Base-by-base conservation (phyloP, 805 yeast genomes). In the Sugiyamaella chiloensis region DNA sequence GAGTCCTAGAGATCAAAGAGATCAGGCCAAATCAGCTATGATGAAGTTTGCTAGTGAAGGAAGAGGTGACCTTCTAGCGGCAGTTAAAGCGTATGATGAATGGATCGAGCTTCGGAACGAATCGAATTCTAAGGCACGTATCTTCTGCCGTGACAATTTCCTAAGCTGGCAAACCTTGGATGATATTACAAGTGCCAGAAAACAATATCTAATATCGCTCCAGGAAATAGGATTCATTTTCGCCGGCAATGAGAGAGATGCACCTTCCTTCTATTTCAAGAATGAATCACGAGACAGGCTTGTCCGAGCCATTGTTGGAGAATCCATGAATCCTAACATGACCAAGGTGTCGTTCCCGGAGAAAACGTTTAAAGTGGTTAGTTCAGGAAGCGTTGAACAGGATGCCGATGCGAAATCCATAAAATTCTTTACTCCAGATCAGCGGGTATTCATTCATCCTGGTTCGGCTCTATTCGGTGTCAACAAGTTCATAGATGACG, bases 371-470 rank as follows among this genome's bases (percentile, higher is more conserved):
- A 67, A 80, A 37, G 76, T 81, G 30, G 79, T 87, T 1, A 69
- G 82, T 27, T 74, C 81, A 0, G 99, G 99, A 19, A 78, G 97
- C 0, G 75, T 91, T 37, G 90, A 86, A 46, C 73, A 80, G n/a
- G 96, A 90, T 57, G 86, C 89, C 0, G 96, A 90, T 59, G 85
- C 90, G 2, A 76, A 73, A 48, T 70, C 74, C 50, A 83, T 84
- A 49, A 84, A 82, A 60, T 79, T 81, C 44, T 89, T 89, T 85
- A 74, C 85, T 37, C 68, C 86, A 54, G 80, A 79, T 57, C 87
- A 83, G 44, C 60, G 96, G 41, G 88, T 90, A 0, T 90, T 87
- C 54, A 66, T 87, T 19, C 97, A 91, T 60, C 97, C 98, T 1
- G 80, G 93, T 0, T 88, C 96, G 0, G 72, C 85, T 1, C 60